Evolutionary conservation across 257 asterid genomes (phyloP), one percentile per base, ranked within the genome.

Genomic region (Fraxinus excelsior): DNA sequence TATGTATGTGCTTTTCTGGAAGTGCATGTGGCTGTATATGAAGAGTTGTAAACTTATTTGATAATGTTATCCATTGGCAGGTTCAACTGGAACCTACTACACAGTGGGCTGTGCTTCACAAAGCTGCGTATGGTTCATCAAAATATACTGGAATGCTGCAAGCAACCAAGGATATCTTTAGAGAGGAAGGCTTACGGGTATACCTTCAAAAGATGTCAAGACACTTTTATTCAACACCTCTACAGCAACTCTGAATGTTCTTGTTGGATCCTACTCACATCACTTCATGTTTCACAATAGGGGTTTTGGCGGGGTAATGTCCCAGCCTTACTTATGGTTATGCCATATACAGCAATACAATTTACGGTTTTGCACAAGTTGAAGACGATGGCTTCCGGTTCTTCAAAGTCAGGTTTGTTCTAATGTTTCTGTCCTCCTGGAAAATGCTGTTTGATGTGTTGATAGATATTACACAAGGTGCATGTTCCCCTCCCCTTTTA

Each of bases 291-390:
- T 60, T 2, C 64, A 34, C 21, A 12, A 65, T 80, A 94, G 99
- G 97, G 97, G 4, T 94, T 92, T 83, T 94, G 99, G 99, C 89
- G 97, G 82, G 98, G 99, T 65, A 94, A 94, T 60, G 97, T 94
- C 46, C 99, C 97, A 5, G 99, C 97, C 75, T 82, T 94, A 81
- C 92, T 92, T 76, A 94, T 94, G 99, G 97, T 90, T 79, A 91
- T 92, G 99, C 97, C 97, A 21, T 94, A 94, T 78, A 92, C 97
- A 35, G 91, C 99, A 42, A 94, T 94, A 82, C 99, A 94, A 66
- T 94, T 94, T 83, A 76, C 94, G 7, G 96, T 91, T 42, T 70
- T 94, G 85, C 96, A 92, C 83, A 85, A 86, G 84, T 83, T 94
- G 80, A 94, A 94, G 90, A 84, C 95, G 10, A 38, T 91, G 26